Base-by-base conservation (phyloP, 495 filamentous ascomycete species). In the Paragyromitra xinjiangensis region DNA sequence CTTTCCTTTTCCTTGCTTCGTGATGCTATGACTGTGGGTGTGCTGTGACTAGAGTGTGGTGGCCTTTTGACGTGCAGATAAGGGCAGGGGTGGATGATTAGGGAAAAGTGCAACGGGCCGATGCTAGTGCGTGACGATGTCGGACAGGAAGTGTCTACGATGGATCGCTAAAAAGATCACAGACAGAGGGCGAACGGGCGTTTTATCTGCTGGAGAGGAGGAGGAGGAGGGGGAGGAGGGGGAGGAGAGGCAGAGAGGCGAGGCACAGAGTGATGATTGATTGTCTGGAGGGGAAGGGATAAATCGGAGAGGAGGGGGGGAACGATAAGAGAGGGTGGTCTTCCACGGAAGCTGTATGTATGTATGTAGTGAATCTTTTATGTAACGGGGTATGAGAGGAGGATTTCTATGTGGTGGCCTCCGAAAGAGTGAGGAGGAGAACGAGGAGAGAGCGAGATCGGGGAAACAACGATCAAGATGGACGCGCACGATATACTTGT, bases 351-450 rank as follows among this genome's bases (percentile, higher is more conserved):
- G 26, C 6, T 40, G 2, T 24, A 37, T 73, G 66, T 72, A 6
- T 24, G 59, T 73, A 73, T 72, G 69, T 59, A 77, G 73, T 65
- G 68, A 77, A 77, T 62, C 69, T 77, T 77, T 77, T 77, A 77
- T 77, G 74, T 77, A 77, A 77, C 73, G 62, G 59, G 11, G 56
- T 63, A 39, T 50, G 68, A 56, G 39, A 37, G 50, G 53, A 71
- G 50, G 59, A 56, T 50, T 67, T 42, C 39, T 40, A 61, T 75
- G 26, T 62, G 69, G 37, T 58, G 51, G 51, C 19, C 50, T 44
- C 29, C 16, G 8, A 56, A 56, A n/a, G 55, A 39, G 56, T 39
- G 56, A 34, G 56, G 39, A 29, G 26, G 26, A 37, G 56, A 37
- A 22, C 2, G 56, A 2, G n/a, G 56, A 61, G 29, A 39, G 14